phyloP scores from a whole-genome alignment of 202 grass and related monocot species.

The Saccharum hybrid region DNA sequence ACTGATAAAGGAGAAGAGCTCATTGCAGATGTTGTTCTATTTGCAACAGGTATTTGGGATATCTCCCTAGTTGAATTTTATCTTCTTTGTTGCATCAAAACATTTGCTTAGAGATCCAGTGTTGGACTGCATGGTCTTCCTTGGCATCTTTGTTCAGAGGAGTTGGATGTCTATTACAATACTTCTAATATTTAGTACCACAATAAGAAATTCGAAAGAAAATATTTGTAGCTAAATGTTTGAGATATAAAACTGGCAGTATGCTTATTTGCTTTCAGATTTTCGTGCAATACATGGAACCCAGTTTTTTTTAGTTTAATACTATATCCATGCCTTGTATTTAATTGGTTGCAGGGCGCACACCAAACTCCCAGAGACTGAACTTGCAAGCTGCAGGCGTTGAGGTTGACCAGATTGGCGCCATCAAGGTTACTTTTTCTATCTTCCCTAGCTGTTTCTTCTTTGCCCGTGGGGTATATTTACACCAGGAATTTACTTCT shows the following conservation, averaged over 20 bases:
- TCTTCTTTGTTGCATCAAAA: not conserved
- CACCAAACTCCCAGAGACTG: constrained; percentile 77
- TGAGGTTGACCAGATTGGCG: constrained; percentile 74
- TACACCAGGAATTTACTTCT: constrained; percentile 25
- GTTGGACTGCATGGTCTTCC: not conserved
- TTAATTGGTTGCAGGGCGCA: constrained; percentile 61
- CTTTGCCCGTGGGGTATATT: not conserved
- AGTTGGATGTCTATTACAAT: not conserved
- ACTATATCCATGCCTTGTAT: constrained; percentile 26
- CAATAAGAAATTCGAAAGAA: not conserved
- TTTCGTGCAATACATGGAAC: not conserved
- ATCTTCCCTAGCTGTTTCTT: constrained; percentile 35
- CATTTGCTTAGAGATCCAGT: constrained; percentile 7
- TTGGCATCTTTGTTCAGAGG: not conserved
- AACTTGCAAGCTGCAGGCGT: constrained; percentile 89
- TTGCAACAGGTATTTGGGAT: constrained; percentile 79
- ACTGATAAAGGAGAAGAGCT: constrained; percentile 83
- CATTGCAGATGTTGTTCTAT: constrained; percentile 88
- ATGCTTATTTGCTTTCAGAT: not conserved
- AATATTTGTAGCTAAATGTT: not conserved
- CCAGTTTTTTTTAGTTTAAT: not conserved
- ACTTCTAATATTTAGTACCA: not conserved
- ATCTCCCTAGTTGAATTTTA: not conserved
- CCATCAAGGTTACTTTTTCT: constrained; percentile 75
- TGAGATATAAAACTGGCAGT: not conserved